These are phyloP conservation scores for Phytophthora quininea DNA, from an alignment of 352 stramenopile genomes.

Conservation along the genomic window DNA sequence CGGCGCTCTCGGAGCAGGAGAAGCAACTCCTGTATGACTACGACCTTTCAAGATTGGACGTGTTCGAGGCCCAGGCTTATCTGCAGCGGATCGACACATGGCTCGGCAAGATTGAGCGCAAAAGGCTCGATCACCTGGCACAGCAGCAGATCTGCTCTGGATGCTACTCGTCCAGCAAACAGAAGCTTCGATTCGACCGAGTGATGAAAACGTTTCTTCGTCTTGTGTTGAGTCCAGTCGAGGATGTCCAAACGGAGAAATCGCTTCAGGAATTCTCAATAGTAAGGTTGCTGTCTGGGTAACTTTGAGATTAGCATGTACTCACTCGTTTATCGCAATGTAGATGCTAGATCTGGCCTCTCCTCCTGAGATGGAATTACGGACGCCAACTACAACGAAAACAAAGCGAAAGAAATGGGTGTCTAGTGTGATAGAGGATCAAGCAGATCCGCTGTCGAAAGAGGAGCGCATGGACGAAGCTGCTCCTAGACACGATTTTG, in stretches of 20 bases:
- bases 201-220: conserved; percentile 23
- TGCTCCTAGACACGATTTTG: not conserved
- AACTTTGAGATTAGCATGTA: no score
- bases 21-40: conserved; percentile 31
- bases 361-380: conserved; percentile 10
- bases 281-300: no score
- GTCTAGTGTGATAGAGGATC: not conserved
- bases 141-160: no score
- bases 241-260: not conserved
- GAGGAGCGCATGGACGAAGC: not conserved
- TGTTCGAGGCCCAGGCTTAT: conserved; percentile 36
- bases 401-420: conserved; percentile 20
- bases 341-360: conserved; percentile 15
- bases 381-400: not conserved
- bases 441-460: not conserved
- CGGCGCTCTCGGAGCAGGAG: conserved; percentile 21
- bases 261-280: conserved; percentile 8
- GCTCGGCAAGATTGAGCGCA: conserved; percentile 15
- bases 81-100: conserved; percentile 23
- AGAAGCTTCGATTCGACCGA: conserved; percentile 5
- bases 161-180: no score
- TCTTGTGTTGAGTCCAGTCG: conserved; percentile 9
- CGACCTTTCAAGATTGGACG: conserved; percentile 37
- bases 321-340: not conserved
- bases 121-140: no score